These are phyloP conservation scores for Flueggea neowawraea DNA, from an alignment of 441 rosid genomes.

Conservation along the genomic window DNA sequence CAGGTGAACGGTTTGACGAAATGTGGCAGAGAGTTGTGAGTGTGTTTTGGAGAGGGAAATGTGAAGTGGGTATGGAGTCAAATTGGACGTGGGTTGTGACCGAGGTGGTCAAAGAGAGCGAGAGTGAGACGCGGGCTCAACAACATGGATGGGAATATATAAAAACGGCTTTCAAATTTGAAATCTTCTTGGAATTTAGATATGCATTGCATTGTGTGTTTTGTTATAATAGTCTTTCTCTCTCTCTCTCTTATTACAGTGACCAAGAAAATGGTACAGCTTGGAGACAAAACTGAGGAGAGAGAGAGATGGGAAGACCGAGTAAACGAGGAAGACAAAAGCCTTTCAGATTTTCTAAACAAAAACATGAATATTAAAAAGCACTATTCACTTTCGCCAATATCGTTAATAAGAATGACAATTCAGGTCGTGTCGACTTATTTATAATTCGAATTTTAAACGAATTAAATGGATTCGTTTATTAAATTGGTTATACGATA, in stretches of 20 bases:
- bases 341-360: conserved; percentile 37
- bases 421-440: too few species aligned
- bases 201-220: conserved; percentile 17
- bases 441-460: too few species aligned
- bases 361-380: conserved; percentile 11
- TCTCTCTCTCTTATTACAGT: background rate
- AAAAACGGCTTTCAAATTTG: conserved; percentile 43
- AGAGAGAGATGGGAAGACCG: conserved; percentile 11
- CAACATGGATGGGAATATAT: conserved; percentile 7
- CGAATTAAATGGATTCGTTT: too few species aligned
- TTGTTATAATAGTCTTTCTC: background rate
- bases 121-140: conserved; percentile 30
- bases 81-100: conserved; percentile 38
- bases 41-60: background rate
- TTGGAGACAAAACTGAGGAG: conserved; percentile 21
- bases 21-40: conserved; percentile 24
- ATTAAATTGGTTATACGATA: too few species aligned
- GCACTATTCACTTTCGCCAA: conserved; percentile 18
- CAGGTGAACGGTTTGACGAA: conserved; percentile 36
- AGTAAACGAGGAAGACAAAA: conserved; percentile 32
- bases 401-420: too few species aligned
- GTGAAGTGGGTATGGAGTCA: conserved; percentile 14
- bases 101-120: conserved; percentile 72
- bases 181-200: conserved; percentile 28
- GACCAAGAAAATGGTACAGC: background rate